A percentile compares a stretch with the other conserved stretches of the same genome.
Evolutionary conservation across 2,329 filamentous ascomycete genomes (phyloP).

Genomic region (Exophiala alcalophila): DNA sequence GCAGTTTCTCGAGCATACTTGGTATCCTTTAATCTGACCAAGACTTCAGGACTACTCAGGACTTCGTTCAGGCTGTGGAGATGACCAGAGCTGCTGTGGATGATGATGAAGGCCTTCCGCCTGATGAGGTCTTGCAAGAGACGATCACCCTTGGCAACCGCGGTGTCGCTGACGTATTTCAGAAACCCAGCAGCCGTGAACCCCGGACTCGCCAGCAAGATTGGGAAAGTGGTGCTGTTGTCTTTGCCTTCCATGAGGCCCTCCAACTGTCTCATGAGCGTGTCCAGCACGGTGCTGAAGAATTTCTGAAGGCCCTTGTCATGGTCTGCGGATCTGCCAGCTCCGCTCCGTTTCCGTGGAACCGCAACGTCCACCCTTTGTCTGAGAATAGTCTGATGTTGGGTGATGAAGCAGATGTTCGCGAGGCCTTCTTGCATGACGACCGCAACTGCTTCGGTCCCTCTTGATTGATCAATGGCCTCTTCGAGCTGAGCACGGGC

Average conservation of each 20-base stretch:
- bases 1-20: constrained; percentile 82
- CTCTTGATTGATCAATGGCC: constrained; percentile 72
- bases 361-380: constrained; percentile 50
- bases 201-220: constrained; percentile 84
- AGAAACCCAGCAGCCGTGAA: constrained; percentile 82
- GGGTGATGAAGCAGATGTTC: constrained; percentile 52
- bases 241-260: constrained; percentile 51
- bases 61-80: constrained; percentile 85
- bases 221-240: constrained; percentile 51
- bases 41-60: constrained; percentile 74
- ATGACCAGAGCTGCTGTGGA: constrained; percentile 82
- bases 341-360: constrained; percentile 47
- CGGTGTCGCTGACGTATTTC: constrained; percentile 63
- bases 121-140: constrained; percentile 56
- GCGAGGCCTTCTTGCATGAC: constrained; percentile 77
- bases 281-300: constrained; percentile 72
- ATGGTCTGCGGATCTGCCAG: constrained; percentile 42
- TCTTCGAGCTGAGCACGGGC: constrained; percentile 74
- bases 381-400: constrained; percentile 49
- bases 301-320: constrained; percentile 68
- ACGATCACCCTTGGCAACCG: constrained; percentile 69
- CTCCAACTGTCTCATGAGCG: constrained; percentile 74
- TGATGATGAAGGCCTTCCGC: constrained; percentile 61
- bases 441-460: constrained; percentile 81
- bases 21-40: constrained; percentile 74